Conservation (phyloP, 139 green algal genomes). For the Zygnema cylindricum region DNA sequence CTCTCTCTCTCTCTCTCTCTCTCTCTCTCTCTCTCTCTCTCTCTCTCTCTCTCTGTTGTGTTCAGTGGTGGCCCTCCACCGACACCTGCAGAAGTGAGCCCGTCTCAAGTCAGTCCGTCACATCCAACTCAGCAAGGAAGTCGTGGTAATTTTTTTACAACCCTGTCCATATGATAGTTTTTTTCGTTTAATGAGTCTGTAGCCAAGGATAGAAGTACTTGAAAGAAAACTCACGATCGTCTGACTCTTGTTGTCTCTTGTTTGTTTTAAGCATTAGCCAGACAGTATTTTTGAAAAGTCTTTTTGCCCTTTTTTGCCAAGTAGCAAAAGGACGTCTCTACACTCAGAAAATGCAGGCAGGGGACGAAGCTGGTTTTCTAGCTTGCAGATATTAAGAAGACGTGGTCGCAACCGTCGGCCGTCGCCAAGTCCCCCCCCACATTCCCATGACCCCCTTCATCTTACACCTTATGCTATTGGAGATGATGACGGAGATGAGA, state of each 20-base stretch:
- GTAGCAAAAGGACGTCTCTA: not conserved
- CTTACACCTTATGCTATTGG: not conserved
- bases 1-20: too few relatives aligned
- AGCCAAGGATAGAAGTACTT: too few relatives aligned
- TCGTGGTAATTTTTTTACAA: not conserved
- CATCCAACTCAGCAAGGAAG: not conserved
- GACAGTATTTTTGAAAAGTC: too few relatives aligned
- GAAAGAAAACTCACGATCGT: too few relatives aligned
- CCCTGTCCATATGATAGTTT: too few relatives aligned
- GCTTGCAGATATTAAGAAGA: not conserved
- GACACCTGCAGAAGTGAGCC: not conserved
- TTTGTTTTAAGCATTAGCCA: too few relatives aligned
- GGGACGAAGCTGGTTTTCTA: not conserved
- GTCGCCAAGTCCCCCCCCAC: too few relatives aligned
- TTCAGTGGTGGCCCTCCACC: not conserved
- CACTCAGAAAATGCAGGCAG: not conserved
- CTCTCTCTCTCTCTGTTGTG: too few relatives aligned
- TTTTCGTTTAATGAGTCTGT: too few relatives aligned
- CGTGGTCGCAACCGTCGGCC: not conserved
- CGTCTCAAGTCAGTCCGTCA: not conserved
- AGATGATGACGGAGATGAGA: not conserved
- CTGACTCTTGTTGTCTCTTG: too few relatives aligned
- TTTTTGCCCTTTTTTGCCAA: not conserved
- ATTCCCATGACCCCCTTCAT: not conserved
- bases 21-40: too few relatives aligned